Base-by-base conservation (phyloP, 1,284 basidiomycete genomes). In the Ganoderma leucocontextum region DNA sequence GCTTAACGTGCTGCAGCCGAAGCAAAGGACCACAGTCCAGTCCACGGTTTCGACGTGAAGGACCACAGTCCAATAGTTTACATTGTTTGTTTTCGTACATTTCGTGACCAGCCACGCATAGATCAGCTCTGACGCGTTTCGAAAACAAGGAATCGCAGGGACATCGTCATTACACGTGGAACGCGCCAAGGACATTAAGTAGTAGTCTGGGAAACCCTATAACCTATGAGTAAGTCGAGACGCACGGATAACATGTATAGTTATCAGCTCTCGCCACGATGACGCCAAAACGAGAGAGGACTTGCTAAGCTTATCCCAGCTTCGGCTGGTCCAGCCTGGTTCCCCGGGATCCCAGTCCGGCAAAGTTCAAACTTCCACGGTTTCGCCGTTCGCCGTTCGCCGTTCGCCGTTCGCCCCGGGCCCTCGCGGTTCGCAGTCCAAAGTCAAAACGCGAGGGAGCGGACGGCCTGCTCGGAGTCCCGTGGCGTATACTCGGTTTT, bases 241-340 rank as follows among this genome's bases (percentile, higher is more conserved):
- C 47, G n/a, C n/a, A n/a, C 47, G 22, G 13, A 25, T 19, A 9
- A 22, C 13, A 13, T 25, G 10, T n/a, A 19, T 22, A 55, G 33
- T 55, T 19, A 38, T 38, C 36, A 58, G 55, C 33, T 38, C 55
- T 49, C 47, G 19, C 36, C 55, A 38, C 19, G 35, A 22, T 9
- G 4, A 38, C 55, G 35, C 36, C 13, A 38, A 19, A 33, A 29
- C 52, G 17, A 22, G 17, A 35, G 35, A n/a, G 29, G 33, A 58
- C 55, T 38, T 58, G 55, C 55, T 35, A 58, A 58, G 55, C 35
- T 22, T 58, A 58, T 58, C 17, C 55, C 29, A 17, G 55, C 55
- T 13, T 6, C 13, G 12, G 25, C 29, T 8, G 10, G 10, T 17
- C 47, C n/a, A 52, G 10, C n/a, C n/a, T n/a, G n/a, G 7, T n/a